Percentiles rank a stretch among this genome's conserved stretches.
These are phyloP conservation scores for Beauveria pseudobassiana DNA, from an alignment of 2,329 filamentous ascomycete genomes.

Conservation along the genomic window DNA sequence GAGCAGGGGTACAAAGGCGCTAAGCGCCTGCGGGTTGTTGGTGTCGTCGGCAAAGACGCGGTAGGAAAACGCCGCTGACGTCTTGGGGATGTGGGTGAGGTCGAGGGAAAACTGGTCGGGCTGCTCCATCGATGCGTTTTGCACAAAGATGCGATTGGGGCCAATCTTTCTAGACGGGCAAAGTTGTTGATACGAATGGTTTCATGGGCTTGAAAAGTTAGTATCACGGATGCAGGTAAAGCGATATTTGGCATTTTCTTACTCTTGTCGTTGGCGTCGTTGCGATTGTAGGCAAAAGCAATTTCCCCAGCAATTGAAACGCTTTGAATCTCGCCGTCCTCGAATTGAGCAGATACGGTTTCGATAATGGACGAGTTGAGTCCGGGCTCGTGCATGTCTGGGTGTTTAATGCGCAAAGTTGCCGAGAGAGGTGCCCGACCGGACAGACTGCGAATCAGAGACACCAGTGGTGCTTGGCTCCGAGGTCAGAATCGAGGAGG, in stretches of 20 bases:
- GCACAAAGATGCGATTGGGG: conserved; percentile 86
- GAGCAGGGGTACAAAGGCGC: conserved; percentile 61
- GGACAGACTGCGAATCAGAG: conserved; percentile 86
- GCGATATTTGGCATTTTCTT: conserved; percentile 18
- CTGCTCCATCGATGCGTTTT: conserved; percentile 54
- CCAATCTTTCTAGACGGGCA: conserved; percentile 78
- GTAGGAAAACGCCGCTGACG: conserved; percentile 85
- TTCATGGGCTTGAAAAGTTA: conserved; percentile 40
- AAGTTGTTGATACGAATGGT: conserved; percentile 84
- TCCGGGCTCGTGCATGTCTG: conserved; percentile 71
- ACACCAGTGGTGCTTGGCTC: conserved; percentile 50
- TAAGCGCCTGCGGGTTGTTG: conserved; percentile 35
- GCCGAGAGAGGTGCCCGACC: conserved; percentile 75
- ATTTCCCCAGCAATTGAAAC: conserved; percentile 80
- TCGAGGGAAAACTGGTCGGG: conserved; percentile 77
- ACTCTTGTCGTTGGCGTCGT: conserved; percentile 42
- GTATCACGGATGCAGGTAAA: not conserved
- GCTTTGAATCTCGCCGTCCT: conserved; percentile 62
- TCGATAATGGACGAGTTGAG: conserved; percentile 87
- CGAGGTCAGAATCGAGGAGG: conserved; percentile 51
- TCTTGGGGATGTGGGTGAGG: conserved; percentile 62
- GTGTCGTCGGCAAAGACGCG: conserved; percentile 65
- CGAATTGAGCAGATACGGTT: conserved; percentile 79
- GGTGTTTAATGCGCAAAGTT: conserved; percentile 64
- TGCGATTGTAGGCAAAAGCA: conserved; percentile 70